phyloP scores from a whole-genome alignment of 2,329 filamentous ascomycete species.

The Hypocreales sp. region DNA sequence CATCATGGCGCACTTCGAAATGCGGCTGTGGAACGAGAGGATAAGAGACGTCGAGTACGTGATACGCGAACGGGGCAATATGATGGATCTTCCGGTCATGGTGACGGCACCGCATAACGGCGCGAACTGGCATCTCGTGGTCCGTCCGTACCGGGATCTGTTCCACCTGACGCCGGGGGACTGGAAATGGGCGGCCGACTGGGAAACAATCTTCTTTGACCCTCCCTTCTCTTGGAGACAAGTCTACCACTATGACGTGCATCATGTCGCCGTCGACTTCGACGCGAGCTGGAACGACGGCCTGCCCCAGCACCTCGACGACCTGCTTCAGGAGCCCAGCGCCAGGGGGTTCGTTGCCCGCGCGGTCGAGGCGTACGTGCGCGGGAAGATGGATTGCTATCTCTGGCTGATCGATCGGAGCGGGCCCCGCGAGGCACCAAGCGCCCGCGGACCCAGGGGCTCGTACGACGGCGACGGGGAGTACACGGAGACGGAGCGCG shows the following conservation, averaged over 20 bases:
- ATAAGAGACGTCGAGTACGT: not conserved
- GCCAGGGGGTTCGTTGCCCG: constrained; percentile 1
- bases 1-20: constrained; percentile 1
- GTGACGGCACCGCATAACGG: not conserved
- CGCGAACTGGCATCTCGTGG: not conserved
- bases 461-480: not conserved
- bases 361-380: constrained; percentile 1
- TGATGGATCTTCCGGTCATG: no score
- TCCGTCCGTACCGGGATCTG: constrained; percentile 1
- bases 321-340: not conserved
- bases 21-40: not conserved
- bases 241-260: not conserved
- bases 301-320: constrained; percentile 1
- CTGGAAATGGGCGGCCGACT: not conserved
- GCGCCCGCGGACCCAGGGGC: not conserved
- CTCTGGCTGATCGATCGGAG: constrained; percentile 1
- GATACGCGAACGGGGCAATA: no score
- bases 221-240: not conserved
- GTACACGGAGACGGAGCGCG: not conserved
- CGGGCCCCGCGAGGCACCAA: not conserved
- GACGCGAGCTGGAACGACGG: constrained; percentile 1
- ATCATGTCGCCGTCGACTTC: constrained; percentile 1
- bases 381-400: not conserved
- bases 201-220: not conserved
- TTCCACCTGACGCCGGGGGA: constrained; percentile 1